Percentiles rank a stretch among this genome's conserved stretches.
Conservation (phyloP, 2,329 filamentous ascomycete genomes). For the Colletotrichum sp. region DNA sequence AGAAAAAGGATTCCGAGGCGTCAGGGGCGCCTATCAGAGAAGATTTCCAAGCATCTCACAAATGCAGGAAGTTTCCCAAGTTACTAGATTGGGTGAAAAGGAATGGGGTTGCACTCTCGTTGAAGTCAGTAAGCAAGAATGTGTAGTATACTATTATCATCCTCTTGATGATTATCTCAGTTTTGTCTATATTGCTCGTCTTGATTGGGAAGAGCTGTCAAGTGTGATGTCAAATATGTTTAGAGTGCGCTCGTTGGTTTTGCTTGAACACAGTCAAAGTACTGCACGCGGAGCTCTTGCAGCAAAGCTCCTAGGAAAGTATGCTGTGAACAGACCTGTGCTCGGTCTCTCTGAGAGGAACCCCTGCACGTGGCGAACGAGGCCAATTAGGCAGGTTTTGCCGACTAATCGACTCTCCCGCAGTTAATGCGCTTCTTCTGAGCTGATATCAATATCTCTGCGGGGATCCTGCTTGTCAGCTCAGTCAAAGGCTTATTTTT, state of each 20-base stretch:
- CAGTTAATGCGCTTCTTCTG: background rate
- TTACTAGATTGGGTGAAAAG: background rate
- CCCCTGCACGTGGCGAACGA: background rate
- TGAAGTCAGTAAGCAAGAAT: background rate
- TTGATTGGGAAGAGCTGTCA: background rate
- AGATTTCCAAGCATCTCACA: background rate
- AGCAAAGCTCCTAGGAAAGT: background rate
- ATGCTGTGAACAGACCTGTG: background rate
- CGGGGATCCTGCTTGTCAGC: background rate
- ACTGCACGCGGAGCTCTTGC: background rate
- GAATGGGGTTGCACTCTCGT: background rate
- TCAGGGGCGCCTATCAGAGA: background rate
- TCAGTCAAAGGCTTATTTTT: background rate
- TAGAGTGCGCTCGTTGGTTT: background rate
- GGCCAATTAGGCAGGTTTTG: background rate
- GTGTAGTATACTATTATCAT: background rate
- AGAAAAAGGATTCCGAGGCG: background rate
- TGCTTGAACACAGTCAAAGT: background rate
- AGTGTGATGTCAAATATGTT: background rate
- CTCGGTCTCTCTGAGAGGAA: background rate
- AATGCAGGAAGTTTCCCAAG: background rate
- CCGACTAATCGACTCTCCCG: background rate
- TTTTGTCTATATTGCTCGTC: background rate
- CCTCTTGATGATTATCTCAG: background rate
- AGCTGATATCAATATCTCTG: background rate